A percentile compares a stretch with the other conserved stretches of the same genome.
Conservation (phyloP, 345 rosid species). For the Citrus inodora region DNA sequence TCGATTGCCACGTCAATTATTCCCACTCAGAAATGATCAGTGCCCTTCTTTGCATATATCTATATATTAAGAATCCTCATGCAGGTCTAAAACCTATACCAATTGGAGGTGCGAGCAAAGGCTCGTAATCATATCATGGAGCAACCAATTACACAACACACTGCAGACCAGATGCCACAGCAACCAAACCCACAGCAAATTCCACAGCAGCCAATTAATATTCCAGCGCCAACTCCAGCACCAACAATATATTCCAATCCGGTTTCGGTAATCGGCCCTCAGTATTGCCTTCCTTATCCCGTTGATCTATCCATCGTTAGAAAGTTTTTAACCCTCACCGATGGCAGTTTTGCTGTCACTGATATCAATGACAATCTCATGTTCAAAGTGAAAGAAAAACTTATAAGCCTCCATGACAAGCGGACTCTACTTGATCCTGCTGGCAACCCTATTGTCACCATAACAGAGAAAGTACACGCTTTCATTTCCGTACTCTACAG, state of each 20-base stretch:
- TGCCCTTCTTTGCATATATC: not conserved
- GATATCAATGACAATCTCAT: constrained; percentile 21
- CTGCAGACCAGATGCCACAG: not conserved
- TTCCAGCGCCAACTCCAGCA: not conserved
- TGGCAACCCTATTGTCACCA: constrained; percentile 17
- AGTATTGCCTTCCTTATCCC: constrained; percentile 17
- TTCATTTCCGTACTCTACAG: not conserved
- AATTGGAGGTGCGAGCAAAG: not conserved
- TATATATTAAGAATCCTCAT: not conserved
- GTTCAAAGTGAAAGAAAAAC: constrained; percentile 25
- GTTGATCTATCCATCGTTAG: constrained; percentile 26
- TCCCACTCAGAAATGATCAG: not conserved
- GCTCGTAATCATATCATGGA: not conserved
- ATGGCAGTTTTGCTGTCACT: constrained; percentile 15
- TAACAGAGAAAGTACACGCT: not conserved
- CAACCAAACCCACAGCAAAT: not conserved
- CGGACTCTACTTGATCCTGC: constrained; percentile 19
- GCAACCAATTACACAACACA: not conserved
- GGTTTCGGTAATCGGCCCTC: constrained; percentile 11
- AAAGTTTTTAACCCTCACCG: constrained; percentile 8
- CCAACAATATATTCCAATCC: not conserved
- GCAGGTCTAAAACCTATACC: not conserved
- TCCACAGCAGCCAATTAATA: not conserved
- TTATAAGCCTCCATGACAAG: constrained; percentile 12
- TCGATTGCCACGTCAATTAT: not conserved